A percentile compares a stretch with the other conserved stretches of the same genome.
phyloP scores from a whole-genome alignment of 179 eudicot species.

The Heliamphora pulchella region DNA sequence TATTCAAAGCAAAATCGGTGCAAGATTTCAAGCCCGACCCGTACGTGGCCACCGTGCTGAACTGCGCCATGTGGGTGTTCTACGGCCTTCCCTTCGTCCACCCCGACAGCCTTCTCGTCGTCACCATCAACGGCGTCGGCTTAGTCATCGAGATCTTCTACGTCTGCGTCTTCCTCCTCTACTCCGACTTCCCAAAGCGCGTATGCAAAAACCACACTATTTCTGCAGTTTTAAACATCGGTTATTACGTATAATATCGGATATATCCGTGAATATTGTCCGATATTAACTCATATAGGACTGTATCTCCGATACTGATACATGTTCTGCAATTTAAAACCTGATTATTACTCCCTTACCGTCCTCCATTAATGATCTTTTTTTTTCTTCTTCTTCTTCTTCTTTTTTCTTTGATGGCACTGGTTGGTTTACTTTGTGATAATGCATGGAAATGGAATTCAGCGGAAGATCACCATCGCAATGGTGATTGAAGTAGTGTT shows the following conservation, averaged over 20 bases:
- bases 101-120: constrained; percentile 50
- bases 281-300: too few relatives aligned
- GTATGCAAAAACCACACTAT: constrained; percentile 39
- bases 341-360: too few relatives aligned
- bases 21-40: constrained; percentile 48
- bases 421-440: too few relatives aligned
- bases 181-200: constrained; percentile 34
- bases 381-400: neutral
- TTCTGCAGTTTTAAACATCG: too few relatives aligned
- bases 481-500: constrained; percentile 23
- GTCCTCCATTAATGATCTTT: too few relatives aligned
- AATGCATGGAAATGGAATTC: constrained; percentile 8
- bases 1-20: constrained; percentile 45
- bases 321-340: too few relatives aligned
- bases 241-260: too few relatives aligned
- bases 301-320: too few relatives aligned
- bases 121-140: constrained; percentile 57
- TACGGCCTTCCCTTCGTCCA: constrained; percentile 59
- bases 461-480: constrained; percentile 27
- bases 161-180: constrained; percentile 37
- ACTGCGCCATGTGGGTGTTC: constrained; percentile 56
- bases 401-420: neutral
- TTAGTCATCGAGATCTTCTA: constrained; percentile 33
- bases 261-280: too few relatives aligned
- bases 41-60: constrained; percentile 43